Evolutionary conservation across 2,329 filamentous ascomycete species (phyloP).

Genomic region (Calycina herbarum): DNA sequence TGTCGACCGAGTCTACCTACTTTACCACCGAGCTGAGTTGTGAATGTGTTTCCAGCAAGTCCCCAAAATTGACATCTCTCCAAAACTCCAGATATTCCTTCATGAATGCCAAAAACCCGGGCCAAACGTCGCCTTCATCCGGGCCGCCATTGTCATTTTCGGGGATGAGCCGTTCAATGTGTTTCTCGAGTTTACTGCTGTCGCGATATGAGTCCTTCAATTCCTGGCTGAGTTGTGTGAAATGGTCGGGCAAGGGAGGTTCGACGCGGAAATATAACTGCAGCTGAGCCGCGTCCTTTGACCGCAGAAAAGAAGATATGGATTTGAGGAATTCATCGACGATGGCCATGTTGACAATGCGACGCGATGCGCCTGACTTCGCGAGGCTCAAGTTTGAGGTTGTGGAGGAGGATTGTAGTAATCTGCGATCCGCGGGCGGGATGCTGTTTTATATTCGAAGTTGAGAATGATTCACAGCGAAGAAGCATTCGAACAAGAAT

Average conservation of each 20-base stretch:
- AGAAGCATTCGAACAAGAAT: background rate
- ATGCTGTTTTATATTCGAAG: background rate
- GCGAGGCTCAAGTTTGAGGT: background rate
- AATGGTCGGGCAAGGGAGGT: slow-evolving; percentile 65
- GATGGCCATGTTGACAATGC: slow-evolving; percentile 52
- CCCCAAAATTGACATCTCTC: slow-evolving; percentile 74
- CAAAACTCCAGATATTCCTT: slow-evolving; percentile 79
- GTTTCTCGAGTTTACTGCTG: slow-evolving; percentile 56
- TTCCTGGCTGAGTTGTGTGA: slow-evolving; percentile 67
- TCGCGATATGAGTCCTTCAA: slow-evolving; percentile 57
- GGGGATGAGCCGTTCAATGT: slow-evolving; percentile 64
- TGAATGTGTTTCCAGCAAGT: slow-evolving; percentile 74
- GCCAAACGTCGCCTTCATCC: slow-evolving; percentile 68
- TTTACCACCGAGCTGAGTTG: slow-evolving; percentile 72
- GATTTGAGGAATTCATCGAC: slow-evolving; percentile 67
- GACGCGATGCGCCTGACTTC: background rate
- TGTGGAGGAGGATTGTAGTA: background rate
- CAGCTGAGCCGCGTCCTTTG: slow-evolving; percentile 64
- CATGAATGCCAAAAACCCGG: slow-evolving; percentile 75
- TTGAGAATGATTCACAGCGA: background rate
- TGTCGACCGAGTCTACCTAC: slow-evolving; percentile 48
- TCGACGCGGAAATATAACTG: slow-evolving; percentile 74
- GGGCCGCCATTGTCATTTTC: slow-evolving; percentile 64
- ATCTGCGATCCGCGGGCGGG: background rate
- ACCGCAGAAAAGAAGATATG: slow-evolving; percentile 61